Conservation (phyloP, 1,284 basidiomycete genomes). For the Golubevia sp. region DNA sequence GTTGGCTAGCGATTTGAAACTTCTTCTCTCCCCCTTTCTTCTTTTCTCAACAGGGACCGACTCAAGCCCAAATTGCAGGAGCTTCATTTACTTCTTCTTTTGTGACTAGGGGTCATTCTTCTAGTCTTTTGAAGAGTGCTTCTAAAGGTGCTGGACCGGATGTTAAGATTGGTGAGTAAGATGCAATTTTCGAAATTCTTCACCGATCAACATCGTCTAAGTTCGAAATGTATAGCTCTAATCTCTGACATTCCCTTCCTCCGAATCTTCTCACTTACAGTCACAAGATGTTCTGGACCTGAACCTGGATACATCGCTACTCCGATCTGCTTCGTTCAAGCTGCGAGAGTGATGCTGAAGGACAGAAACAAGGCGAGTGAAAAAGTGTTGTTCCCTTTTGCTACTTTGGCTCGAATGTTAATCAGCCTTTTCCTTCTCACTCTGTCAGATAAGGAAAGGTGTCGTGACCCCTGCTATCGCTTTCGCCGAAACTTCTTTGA, state of each 20-base stretch:
- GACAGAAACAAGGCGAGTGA: slow-evolving; percentile 3
- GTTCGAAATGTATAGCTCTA: too few species aligned
- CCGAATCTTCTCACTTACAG: not conserved
- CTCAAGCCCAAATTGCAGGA: slow-evolving; percentile 8
- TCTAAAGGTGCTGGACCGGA: too few species aligned
- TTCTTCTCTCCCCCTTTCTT: too few species aligned
- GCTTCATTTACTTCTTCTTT: slow-evolving; percentile 11
- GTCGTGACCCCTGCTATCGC: slow-evolving; percentile 13
- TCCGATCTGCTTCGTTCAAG: slow-evolving; percentile 13
- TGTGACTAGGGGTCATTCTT: slow-evolving; percentile 12
- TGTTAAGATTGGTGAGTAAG: too few species aligned
- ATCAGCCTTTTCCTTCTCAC: too few species aligned
- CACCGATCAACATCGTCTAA: too few species aligned
- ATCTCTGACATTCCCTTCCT: too few species aligned
- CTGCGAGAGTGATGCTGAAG: slow-evolving; percentile 11
- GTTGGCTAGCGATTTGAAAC: not conserved
- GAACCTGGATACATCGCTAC: slow-evolving; percentile 13
- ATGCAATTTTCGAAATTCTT: too few species aligned
- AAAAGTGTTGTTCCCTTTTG: too few species aligned
- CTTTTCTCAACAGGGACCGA: slow-evolving; percentile 13
- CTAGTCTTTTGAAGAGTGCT: not conserved
- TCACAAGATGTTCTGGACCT: not conserved
- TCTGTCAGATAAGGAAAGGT: slow-evolving; percentile 6
- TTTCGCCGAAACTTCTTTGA: slow-evolving; percentile 7
- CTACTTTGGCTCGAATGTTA: too few species aligned